Evolutionary conservation across 1,284 basidiomycete genomes (phyloP).

Genomic region (Coniferiporia sulphurascens): DNA sequence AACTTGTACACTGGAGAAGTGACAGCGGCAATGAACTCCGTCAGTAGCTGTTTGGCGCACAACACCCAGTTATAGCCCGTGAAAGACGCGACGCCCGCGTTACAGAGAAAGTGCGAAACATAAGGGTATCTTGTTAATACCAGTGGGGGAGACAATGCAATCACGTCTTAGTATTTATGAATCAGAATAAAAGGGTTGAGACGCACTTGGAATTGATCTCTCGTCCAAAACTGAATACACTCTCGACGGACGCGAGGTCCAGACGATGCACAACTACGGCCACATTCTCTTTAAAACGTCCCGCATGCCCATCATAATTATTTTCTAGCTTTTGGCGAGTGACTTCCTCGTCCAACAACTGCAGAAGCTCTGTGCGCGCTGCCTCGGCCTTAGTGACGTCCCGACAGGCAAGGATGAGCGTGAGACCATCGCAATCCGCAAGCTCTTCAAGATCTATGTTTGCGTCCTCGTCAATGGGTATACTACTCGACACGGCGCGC

Average conservation of each 20-base stretch:
- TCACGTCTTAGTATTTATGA: constrained; percentile 5
- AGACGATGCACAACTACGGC: constrained; percentile 57
- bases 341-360: constrained; percentile 51
- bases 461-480: background rate
- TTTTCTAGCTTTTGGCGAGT: constrained; percentile 25
- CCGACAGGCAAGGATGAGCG: constrained; percentile 82
- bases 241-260: constrained; percentile 62
- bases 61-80: constrained; percentile 50
- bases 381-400: constrained; percentile 57
- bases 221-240: constrained; percentile 60
- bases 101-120: constrained; percentile 77
- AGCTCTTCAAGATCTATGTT: constrained; percentile 7
- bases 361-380: constrained; percentile 52
- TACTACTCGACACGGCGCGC: constrained; percentile 21
- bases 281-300: constrained; percentile 57
- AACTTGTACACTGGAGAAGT: constrained; percentile 58
- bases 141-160: background rate
- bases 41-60: constrained; percentile 49
- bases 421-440: constrained; percentile 47
- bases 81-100: constrained; percentile 74
- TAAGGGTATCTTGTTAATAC: constrained; percentile 61
- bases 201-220: constrained; percentile 53
- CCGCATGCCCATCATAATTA: constrained; percentile 31
- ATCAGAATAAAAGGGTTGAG: background rate
- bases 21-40: constrained; percentile 43